Percentiles rank a stretch among this genome's conserved stretches.
phyloP scores from a whole-genome alignment of 1,284 basidiomycete genomes.

The Microbotryum lychnidis-dioicae region DNA sequence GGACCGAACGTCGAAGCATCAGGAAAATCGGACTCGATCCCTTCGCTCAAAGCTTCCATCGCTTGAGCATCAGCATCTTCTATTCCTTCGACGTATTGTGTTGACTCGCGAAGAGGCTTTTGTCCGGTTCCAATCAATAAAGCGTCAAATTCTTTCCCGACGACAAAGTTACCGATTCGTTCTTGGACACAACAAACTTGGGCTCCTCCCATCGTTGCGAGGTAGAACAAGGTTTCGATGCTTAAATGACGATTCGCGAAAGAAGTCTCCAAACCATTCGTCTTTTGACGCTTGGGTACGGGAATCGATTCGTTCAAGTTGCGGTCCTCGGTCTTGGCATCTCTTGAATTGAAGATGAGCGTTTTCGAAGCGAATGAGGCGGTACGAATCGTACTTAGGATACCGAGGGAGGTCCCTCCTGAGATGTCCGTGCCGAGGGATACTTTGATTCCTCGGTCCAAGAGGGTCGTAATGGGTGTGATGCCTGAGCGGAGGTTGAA shows the following conservation, averaged over 20 bases:
- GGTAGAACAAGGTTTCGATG: constrained; percentile 69
- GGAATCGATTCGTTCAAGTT: not conserved
- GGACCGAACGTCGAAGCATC: constrained; percentile 30
- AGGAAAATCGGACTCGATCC: constrained; percentile 46
- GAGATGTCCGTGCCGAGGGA: constrained; percentile 34
- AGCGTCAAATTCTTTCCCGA: constrained; percentile 86
- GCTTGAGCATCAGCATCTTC: too few species aligned
- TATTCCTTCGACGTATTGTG: not conserved
- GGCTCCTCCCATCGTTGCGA: constrained; percentile 88
- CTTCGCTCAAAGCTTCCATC: constrained; percentile 19
- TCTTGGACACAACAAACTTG: constrained; percentile 65
- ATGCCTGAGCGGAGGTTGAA: constrained; percentile 80
- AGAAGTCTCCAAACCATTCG: constrained; percentile 9
- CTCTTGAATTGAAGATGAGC: constrained; percentile 18
- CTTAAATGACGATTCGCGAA: constrained; percentile 61
- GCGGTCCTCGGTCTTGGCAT: not conserved
- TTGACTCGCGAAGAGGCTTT: not conserved
- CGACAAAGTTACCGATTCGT: constrained; percentile 66
- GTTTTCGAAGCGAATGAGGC: constrained; percentile 30
- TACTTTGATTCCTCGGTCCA: constrained; percentile 73
- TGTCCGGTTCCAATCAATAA: constrained; percentile 55
- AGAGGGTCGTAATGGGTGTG: constrained; percentile 64
- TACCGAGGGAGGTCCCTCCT: constrained; percentile 50
- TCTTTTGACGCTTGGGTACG: too few species aligned
- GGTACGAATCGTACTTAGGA: constrained; percentile 59